These are phyloP conservation scores for Vitis rotundifolia DNA, from an alignment of 164 flowering plant species.

Conservation along the genomic window DNA sequence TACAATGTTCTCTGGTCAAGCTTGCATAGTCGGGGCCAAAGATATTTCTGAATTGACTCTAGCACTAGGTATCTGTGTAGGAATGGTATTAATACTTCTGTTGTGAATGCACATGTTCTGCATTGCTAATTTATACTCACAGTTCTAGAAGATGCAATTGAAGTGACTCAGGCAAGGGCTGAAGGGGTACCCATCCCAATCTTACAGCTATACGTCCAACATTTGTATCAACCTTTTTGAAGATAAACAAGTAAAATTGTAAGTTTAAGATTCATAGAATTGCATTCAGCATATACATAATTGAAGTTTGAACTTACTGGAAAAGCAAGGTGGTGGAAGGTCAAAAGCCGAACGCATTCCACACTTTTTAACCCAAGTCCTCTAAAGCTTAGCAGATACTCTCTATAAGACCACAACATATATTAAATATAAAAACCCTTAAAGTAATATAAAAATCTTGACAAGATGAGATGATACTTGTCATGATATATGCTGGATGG, in stretches of 20 bases:
- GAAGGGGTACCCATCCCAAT: conserved; percentile 63
- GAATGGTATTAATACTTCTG: neutral
- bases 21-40: conserved; percentile 59
- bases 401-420: conserved; percentile 43
- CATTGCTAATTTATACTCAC: conserved; percentile 24
- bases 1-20: conserved; percentile 54
- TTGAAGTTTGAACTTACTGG: conserved; percentile 65
- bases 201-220: conserved; percentile 63
- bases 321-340: conserved; percentile 95
- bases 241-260: neutral
- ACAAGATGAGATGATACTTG: no score
- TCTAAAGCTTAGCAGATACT: conserved; percentile 76
- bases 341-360: conserved; percentile 92
- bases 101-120: neutral
- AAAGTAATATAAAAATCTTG: no score
- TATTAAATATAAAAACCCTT: neutral
- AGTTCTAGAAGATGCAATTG: conserved; percentile 60
- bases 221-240: conserved; percentile 47
- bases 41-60: conserved; percentile 53
- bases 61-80: conserved; percentile 45
- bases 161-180: conserved; percentile 59
- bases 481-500: no score
- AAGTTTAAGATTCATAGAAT: neutral
- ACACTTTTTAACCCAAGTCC: conserved; percentile 96
- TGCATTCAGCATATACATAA: neutral